phyloP scores from a whole-genome alignment of 192 early-diverging fungal species.

The Powellomyces hirtus region DNA sequence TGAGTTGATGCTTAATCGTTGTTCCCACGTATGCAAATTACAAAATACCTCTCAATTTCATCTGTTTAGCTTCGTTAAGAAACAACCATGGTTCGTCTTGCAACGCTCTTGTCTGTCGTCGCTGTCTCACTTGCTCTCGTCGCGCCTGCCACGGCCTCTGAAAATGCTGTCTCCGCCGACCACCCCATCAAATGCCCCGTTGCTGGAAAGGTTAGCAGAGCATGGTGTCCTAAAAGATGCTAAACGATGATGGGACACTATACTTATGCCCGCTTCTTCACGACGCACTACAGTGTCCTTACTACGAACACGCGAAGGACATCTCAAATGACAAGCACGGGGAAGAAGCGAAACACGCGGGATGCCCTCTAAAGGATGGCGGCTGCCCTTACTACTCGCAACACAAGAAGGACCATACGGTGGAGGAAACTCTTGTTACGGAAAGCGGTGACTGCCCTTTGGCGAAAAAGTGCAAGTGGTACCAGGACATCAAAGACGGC shows the following conservation, averaged over 20 bases:
- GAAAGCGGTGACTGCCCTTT: conserved; percentile 29
- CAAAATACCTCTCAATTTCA: no score
- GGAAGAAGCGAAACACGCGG: not conserved
- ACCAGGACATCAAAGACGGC: conserved; percentile 38
- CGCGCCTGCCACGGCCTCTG: not conserved
- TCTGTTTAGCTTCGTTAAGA: not conserved
- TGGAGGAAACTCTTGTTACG: conserved; percentile 11
- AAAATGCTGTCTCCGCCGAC: not conserved
- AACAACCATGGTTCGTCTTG: not conserved
- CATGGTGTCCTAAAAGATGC: not conserved
- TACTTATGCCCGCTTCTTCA: not conserved
- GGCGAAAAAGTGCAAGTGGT: conserved; percentile 36
- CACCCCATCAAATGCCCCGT: not conserved
- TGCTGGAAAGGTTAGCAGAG: conserved; percentile 2
- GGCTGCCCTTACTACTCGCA: conserved; percentile 37
- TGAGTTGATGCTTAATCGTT: no score
- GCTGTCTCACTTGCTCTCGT: not conserved
- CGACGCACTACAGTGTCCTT: conserved; percentile 13
- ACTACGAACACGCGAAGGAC: conserved; percentile 21
- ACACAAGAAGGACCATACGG: conserved; percentile 24
- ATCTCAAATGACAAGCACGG: not conserved
- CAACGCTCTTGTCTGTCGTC: not conserved
- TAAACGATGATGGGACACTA: not conserved
- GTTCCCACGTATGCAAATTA: no score
- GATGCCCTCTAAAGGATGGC: conserved; percentile 31